phyloP scores from a whole-genome alignment of 371 early-diverging fungal species.

The Gilbertella persicaria region DNA sequence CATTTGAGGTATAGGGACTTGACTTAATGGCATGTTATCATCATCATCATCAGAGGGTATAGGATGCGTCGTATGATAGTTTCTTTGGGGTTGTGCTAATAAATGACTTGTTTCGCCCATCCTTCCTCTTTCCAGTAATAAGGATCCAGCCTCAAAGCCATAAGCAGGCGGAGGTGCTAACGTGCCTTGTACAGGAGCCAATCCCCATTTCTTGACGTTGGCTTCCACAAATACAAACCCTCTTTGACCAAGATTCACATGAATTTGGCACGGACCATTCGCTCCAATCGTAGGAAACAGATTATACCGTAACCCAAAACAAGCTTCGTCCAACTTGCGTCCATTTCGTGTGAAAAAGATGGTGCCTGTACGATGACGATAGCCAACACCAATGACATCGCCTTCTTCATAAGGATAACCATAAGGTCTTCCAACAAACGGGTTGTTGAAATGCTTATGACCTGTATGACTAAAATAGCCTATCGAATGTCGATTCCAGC shows the following conservation, averaged over 20 bases:
- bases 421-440: conserved; percentile 61
- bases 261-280: conserved; percentile 63
- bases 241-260: conserved; percentile 65
- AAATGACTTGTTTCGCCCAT: conserved; percentile 21
- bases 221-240: conserved; percentile 73
- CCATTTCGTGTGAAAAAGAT: conserved; percentile 84
- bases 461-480: conserved; percentile 73
- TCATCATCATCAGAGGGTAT: conserved; percentile 8
- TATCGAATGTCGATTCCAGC: conserved; percentile 73
- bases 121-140: conserved; percentile 28
- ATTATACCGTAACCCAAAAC: conserved; percentile 55
- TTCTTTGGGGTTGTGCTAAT: neutral
- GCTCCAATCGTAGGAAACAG: conserved; percentile 69
- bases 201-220: conserved; percentile 78
- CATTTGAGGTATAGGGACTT: conserved; percentile 1
- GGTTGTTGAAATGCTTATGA: conserved; percentile 65
- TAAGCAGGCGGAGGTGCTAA: conserved; percentile 68
- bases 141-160: conserved; percentile 41
- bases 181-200: conserved; percentile 68
- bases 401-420: conserved; percentile 66
- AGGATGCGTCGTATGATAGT: neutral
- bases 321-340: conserved; percentile 61
- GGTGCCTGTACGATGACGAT: conserved; percentile 73
- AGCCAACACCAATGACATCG: conserved; percentile 80
- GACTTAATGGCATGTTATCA: conserved; percentile 28